phyloP scores from a whole-genome alignment of 805 yeast genomes.

The Ascoidea tarda region DNA sequence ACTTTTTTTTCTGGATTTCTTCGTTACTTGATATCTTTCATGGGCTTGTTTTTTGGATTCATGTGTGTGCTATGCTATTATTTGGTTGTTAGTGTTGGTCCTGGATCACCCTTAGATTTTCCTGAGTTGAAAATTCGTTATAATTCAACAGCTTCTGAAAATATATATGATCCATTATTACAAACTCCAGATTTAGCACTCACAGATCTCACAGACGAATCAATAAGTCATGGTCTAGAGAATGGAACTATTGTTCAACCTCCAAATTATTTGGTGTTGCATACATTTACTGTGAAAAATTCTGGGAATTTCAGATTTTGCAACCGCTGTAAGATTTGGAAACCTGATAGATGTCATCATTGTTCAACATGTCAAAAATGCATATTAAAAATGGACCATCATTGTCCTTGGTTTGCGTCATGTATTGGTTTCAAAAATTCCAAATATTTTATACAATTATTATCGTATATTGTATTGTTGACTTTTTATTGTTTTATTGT shows the following conservation, averaged over 20 bases:
- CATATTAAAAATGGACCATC: conserved; percentile 87
- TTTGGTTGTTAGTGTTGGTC: conserved; percentile 29
- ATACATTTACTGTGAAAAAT: conserved; percentile 21
- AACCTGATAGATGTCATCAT: conserved; percentile 81
- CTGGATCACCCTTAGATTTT: conserved; percentile 42
- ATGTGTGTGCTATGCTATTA: conserved; percentile 30
- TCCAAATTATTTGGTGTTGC: conserved; percentile 19
- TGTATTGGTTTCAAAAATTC: conserved; percentile 80
- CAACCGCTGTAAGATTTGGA: conserved; percentile 51
- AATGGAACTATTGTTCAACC: conserved; percentile 12
- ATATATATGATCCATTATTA: not conserved
- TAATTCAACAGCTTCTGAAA: not conserved
- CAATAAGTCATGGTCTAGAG: conserved; percentile 1
- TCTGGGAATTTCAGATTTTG: conserved; percentile 38
- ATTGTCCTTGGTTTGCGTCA: conserved; percentile 86
- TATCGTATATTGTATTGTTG: conserved; percentile 38
- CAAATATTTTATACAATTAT: conserved; percentile 64
- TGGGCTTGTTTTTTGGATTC: conserved; percentile 17
- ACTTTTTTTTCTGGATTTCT: conserved; percentile 9
- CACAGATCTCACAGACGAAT: conserved; percentile 5
- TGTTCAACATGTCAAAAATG: conserved; percentile 65
- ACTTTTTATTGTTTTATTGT: conserved; percentile 26
- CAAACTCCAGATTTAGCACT: not conserved
- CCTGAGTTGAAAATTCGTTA: conserved; percentile 18
- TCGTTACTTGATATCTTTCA: conserved; percentile 12